Evolutionary conservation across 805 yeast genomes (phyloP).

Genomic region (Dipodascopsis uninucleata): DNA sequence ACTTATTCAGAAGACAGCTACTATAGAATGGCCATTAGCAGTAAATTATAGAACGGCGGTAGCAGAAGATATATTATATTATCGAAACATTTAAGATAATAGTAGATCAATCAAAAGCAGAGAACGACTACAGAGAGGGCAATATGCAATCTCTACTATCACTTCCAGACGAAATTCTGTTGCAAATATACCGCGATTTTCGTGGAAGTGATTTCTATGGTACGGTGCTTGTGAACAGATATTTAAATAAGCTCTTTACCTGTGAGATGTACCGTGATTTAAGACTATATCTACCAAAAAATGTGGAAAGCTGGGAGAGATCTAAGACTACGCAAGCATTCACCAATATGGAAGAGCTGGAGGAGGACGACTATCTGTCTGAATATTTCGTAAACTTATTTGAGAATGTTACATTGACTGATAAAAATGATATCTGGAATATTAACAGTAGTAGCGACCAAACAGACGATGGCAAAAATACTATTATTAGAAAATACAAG

Average conservation of each 20-base stretch:
- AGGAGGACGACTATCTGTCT: not conserved
- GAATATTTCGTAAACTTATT: conserved; percentile 8
- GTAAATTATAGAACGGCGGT: too few species aligned
- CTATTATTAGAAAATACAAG: not conserved
- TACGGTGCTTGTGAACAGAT: conserved; percentile 21
- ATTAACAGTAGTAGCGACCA: not conserved
- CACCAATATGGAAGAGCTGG: not conserved
- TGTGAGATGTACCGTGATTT: conserved; percentile 22
- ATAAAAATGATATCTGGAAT: too few species aligned
- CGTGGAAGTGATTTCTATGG: conserved; percentile 27
- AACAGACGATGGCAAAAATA: too few species aligned
- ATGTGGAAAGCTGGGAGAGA: not conserved
- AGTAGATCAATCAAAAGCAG: too few species aligned
- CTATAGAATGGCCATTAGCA: too few species aligned
- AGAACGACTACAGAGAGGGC: conserved; percentile 1
- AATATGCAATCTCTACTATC: conserved; percentile 11
- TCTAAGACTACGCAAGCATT: not conserved
- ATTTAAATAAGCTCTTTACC: conserved; percentile 17
- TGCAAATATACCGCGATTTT: conserved; percentile 14
- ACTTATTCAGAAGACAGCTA: too few species aligned
- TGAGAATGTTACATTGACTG: conserved; percentile 12
- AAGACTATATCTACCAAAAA: conserved; percentile 15
- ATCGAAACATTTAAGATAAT: too few species aligned
- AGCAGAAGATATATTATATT: too few species aligned
- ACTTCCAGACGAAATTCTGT: conserved; percentile 24